phyloP scores from a whole-genome alignment of 352 stramenopile species.

The Elongisporangium prolatum region DNA sequence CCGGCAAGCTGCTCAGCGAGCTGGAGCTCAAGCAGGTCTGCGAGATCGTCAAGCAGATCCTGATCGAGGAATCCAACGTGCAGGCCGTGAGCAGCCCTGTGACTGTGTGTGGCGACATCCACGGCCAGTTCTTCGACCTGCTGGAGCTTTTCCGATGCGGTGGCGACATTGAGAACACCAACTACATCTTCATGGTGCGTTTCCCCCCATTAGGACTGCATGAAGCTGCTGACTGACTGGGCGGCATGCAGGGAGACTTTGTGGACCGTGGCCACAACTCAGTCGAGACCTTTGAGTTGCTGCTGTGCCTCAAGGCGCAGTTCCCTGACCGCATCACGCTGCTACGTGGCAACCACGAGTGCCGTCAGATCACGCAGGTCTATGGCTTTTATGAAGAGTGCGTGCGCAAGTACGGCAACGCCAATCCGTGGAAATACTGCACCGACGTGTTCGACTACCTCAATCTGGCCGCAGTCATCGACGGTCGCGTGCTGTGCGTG shows the following conservation, averaged over 20 bases:
- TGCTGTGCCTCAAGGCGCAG: constrained; percentile 83
- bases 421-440: constrained; percentile 95
- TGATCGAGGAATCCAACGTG: constrained; percentile 91
- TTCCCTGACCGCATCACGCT: constrained; percentile 88
- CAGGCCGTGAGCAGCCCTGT: constrained; percentile 87
- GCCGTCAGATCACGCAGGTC: constrained; percentile 95
- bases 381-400: constrained; percentile 98
- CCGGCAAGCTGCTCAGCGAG: constrained; percentile 79
- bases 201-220: constrained; percentile 1
- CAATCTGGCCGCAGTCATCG: constrained; percentile 92
- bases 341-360: constrained; percentile 88
- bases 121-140: constrained; percentile 89
- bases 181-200: constrained; percentile 89
- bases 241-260: constrained; percentile 68
- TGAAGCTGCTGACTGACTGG: not conserved
- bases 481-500: constrained; percentile 89
- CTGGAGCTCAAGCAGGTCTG: constrained; percentile 88
- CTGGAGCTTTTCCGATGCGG: constrained; percentile 86
- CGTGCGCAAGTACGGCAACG: constrained; percentile 95
- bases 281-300: constrained; percentile 87
- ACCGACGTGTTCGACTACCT: constrained; percentile 97
- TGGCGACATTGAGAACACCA: constrained; percentile 79
- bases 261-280: constrained; percentile 89
- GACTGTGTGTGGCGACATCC: constrained; percentile 87
- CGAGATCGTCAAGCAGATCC: constrained; percentile 88